Conservation (phyloP, 345 rosid species). For the Bruguiera parviflora region DNA sequence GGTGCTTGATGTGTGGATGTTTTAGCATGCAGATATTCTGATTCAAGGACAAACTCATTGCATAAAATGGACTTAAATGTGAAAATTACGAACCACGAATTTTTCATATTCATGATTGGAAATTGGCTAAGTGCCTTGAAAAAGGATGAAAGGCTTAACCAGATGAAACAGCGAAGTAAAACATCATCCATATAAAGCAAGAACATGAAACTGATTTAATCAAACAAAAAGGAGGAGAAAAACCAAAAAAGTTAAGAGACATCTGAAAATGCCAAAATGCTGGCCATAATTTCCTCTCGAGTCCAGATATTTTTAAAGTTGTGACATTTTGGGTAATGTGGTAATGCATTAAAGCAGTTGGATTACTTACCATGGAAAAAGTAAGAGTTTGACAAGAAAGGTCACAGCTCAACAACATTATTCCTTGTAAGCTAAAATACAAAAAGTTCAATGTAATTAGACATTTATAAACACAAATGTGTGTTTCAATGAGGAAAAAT, state of each 20-base stretch:
- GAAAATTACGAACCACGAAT: background rate
- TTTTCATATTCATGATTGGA: background rate
- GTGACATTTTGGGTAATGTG: no score
- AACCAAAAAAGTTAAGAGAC: no score
- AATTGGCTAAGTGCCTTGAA: background rate
- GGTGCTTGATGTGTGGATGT: no score
- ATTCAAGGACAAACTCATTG: no score
- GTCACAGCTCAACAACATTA: constrained; percentile 60
- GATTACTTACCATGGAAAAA: constrained; percentile 51
- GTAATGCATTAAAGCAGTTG: background rate
- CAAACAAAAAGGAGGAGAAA: no score
- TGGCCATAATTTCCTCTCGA: no score
- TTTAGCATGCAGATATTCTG: no score
- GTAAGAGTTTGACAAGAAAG: constrained; percentile 49
- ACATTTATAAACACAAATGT: constrained; percentile 8
- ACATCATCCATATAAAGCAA: background rate
- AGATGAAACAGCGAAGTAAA: background rate
- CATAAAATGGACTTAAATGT: background rate
- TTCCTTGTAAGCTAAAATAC: constrained; percentile 66
- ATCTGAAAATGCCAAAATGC: no score
- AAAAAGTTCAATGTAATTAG: constrained; percentile 9
- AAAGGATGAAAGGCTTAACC: background rate
- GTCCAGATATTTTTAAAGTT: no score
- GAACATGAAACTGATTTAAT: no score
- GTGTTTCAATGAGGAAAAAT: background rate